phyloP scores from a whole-genome alignment of 2,329 filamentous ascomycete genomes.

The Colletotrichum limetticola region DNA sequence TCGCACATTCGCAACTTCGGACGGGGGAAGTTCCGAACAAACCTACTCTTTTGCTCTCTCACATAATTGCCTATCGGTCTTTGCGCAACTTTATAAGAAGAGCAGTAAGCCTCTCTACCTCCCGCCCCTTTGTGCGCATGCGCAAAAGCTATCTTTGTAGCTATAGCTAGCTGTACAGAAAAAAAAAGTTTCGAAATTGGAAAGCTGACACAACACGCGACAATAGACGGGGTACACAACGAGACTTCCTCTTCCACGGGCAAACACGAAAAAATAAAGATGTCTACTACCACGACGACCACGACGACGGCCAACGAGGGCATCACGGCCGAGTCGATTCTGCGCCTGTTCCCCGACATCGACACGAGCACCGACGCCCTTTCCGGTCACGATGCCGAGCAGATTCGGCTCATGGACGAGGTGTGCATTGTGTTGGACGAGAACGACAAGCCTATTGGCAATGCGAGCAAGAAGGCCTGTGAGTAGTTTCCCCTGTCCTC shows the following conservation, averaged over 20 bases:
- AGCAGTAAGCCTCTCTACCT: background rate
- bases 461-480: slow-evolving; percentile 98
- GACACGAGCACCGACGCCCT: slow-evolving; percentile 79
- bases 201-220: background rate
- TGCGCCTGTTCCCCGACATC: slow-evolving; percentile 88
- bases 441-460: slow-evolving; percentile 92
- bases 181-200: background rate
- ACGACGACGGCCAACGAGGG: slow-evolving; percentile 65
- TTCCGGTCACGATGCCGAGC: slow-evolving; percentile 94
- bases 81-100: background rate
- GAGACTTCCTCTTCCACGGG: background rate
- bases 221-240: background rate
- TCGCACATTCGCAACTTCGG: slow-evolving; percentile 5
- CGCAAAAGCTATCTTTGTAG: background rate
- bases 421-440: slow-evolving; percentile 97
- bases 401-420: slow-evolving; percentile 98
- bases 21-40: slow-evolving; percentile 9
- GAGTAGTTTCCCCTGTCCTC: slow-evolving; percentile 49
- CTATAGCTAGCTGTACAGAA: background rate
- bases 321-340: slow-evolving; percentile 87
- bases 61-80: background rate
- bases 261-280: background rate
- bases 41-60: background rate
- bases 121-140: background rate
- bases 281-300: slow-evolving; percentile 46